Evolutionary conservation across 805 yeast species (phyloP), one percentile per base, ranked within the genome.

Genomic region (Torulaspora gathmanii): DNA sequence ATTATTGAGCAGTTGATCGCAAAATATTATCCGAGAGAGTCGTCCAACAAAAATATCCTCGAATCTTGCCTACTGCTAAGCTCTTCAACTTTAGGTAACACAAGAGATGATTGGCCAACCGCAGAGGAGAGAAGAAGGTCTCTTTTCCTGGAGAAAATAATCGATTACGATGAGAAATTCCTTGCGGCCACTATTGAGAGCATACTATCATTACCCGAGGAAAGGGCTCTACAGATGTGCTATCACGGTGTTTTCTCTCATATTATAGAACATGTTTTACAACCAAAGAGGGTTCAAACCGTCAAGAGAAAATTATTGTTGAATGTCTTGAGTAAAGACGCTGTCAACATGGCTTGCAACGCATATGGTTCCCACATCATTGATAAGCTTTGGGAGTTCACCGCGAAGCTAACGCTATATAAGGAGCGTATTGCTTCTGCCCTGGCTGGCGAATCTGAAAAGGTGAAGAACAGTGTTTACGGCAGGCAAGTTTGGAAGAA

Each of bases 401-500:
- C 95, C 0, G 72, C 79, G 26, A 80, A 82, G 45, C 72, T 90
- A 60, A 87, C 87, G 47, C 79, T 83, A 72, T 87, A 83, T 64
- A 85, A 95, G 55, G 98, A 91, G 61, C 75, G 91, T 54, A 76
- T 91, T 49, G 96, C 95, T 0, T 74, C 75, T 19, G 82, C 81
- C 47, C 68, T 91, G 48, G 57, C 70, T 22, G 73, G 70, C 13
- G 75, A 81, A 34, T 75, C 82, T 31, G 83, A 78, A 30, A 72
- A 74, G 49, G 84, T 93, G 35, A 89, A 93, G 69, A 87, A 82
- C 49, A 86, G 95, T 60, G 77, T 72, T 10, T 93, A 91, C 59
- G 99, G 99, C 28, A 79, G 83, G 60, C 75, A 80, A 56, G 98
- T 93, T 1, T 93, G 97, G 98, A 86, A 83, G 63, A 91, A 91